Base-by-base conservation (phyloP, 2,329 filamentous ascomycete species). In the Clarireedia homoeocarpa region DNA sequence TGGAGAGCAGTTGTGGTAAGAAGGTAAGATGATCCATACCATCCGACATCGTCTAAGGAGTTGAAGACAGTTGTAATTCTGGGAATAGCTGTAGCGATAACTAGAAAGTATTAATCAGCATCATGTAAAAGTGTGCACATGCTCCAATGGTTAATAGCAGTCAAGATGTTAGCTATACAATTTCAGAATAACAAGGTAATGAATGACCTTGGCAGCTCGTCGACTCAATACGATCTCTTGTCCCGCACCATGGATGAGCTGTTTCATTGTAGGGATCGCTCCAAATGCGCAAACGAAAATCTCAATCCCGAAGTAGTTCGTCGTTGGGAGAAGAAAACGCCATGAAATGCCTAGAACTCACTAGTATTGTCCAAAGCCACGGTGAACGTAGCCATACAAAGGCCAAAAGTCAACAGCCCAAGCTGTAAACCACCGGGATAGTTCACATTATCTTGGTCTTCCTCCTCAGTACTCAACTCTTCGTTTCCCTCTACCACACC, bases 321-420 rank as follows among this genome's bases (percentile, higher is more conserved):
- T 4, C 3, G 10, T 12, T 34, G 10, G 30, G 30, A 34, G 5
- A 12, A 34, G 30, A 4, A 34, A 34, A 34, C 10, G 9, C 30
- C 30, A 34, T 14, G 30, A 34, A 34, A 34, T 34, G 12, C 30
- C 30, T 12, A 45, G 45, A 10, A n/a, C 47, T 51, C 23, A 51
- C 53, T 71, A 14, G 66, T 67, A 38, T 68, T 74, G 45, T 79
- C 66, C 27, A 59, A 48, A 23, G 57, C 57, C 26, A 59, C 57
- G 1, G 49, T 56, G 26, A 59, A 59, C 27, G 78, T 71, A 56
- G 71, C 72, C 52, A 79, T 64, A 24, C 75, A 71, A 9, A 80
- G 66, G 26, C 76, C 76, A 26, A 77, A 60, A 17, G 77, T 71
- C 54, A 80, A 73, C 55, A 77, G 69, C 46, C 65, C 63, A 9